These are phyloP conservation scores for Ceratocystiopsis sp. DNA, from an alignment of 2,329 filamentous ascomycete species.

Conservation along the genomic window DNA sequence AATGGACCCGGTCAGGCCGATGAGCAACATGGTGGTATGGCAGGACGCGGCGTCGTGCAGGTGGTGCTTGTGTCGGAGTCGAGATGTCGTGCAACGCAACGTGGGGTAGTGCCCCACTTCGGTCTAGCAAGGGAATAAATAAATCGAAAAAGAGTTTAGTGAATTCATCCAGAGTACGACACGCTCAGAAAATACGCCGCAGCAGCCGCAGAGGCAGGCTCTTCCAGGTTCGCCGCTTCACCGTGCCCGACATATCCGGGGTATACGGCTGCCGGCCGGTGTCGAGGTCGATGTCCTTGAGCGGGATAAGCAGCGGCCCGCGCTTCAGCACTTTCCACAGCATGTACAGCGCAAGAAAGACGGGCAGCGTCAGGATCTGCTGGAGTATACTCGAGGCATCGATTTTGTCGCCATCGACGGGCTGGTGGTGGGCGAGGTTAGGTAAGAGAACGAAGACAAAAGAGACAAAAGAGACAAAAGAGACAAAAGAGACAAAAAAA, in stretches of 20 bases:
- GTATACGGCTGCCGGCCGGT: conserved; percentile 36
- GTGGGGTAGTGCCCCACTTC: too few relatives aligned
- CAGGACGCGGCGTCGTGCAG: background rate
- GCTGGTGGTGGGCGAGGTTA: conserved; percentile 11
- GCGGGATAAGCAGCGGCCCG: conserved; percentile 38
- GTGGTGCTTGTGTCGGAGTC: background rate
- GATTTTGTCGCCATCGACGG: conserved; percentile 16
- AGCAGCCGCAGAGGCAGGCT: conserved; percentile 20
- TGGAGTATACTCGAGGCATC: conserved; percentile 39
- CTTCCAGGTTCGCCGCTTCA: conserved; percentile 15
- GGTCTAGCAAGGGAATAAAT: too few relatives aligned
- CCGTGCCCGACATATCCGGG: conserved; percentile 12
- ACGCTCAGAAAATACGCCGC: conserved; percentile 19
- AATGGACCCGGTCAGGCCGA: conserved; percentile 92
- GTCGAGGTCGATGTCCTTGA: conserved; percentile 44
- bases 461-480: too few relatives aligned
- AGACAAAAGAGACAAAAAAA: too few relatives aligned
- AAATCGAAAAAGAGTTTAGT: too few relatives aligned
- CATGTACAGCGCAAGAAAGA: conserved; percentile 42
- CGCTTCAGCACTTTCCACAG: conserved; percentile 44
- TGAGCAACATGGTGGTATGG: conserved; percentile 60
- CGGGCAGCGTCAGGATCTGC: conserved; percentile 36
- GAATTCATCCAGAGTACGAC: too few relatives aligned
- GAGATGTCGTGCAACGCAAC: too few relatives aligned
- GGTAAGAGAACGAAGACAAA: too few relatives aligned